Base-by-base conservation (phyloP, 169 alveolate species). In the Perkinsus marinus region DNA sequence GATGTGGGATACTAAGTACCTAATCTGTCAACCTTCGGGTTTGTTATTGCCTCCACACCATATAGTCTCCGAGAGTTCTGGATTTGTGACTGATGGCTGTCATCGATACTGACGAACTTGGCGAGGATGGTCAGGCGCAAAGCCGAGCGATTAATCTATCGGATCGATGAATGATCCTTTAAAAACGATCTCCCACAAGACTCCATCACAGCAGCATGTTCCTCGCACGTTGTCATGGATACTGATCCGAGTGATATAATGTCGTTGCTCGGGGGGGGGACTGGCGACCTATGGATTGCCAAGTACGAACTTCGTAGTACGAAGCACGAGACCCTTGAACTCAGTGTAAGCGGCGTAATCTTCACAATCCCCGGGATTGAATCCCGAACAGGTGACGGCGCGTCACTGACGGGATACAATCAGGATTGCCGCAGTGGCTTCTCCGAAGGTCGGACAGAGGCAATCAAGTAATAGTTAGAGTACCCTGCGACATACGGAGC, bases 361-460 rank as follows among this genome's bases (percentile, higher is more conserved):
- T 95, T 90, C 94, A 95, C 95, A 95, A 94, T 43, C n/a, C n/a
- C n/a, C n/a, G n/a, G n/a, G n/a, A n/a, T n/a, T n/a, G n/a, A n/a
- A n/a, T n/a, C 97, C 96, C 7, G 96, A 94, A 90, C 94, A 94
- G 91, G 91, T 96, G 46, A 92, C n/a, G n/a, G n/a, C n/a, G n/a
- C n/a, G n/a, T n/a, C n/a, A n/a, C n/a, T n/a, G n/a, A n/a, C 95
- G 92, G 95, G 96, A 39, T 96, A 96, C 41, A 96, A 96, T 90
- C 96, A 95, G 91, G 97, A 96, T 93, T 96, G 96, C 57, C 97
- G 97, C 91, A 94, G 93, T 90, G 95, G 93, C 94, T 96, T 94
- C 94, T 96, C 95, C 89, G 94, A 96, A 93, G 97, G 97, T 19
- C 68, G 91, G 7, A 90, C 91, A 39, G 79, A 39, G 69, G 91